Percentiles rank a stretch among this genome's conserved stretches.
phyloP scores from a whole-genome alignment of 805 yeast genomes.

The Ogataea degrootiae region DNA sequence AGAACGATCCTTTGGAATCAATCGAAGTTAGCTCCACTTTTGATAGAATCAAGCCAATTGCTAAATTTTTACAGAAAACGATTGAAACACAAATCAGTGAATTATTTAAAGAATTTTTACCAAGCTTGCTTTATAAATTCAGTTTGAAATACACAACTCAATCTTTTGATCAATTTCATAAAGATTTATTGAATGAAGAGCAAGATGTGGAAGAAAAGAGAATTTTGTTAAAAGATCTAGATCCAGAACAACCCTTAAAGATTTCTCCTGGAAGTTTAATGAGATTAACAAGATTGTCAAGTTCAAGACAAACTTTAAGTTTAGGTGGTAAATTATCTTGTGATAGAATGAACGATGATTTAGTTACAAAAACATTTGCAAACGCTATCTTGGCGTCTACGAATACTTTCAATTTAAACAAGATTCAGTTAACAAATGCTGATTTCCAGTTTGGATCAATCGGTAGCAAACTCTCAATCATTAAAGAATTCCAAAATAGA shows the following conservation, averaged over 20 bases:
- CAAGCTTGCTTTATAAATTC: conserved; percentile 71
- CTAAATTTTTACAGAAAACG: conserved; percentile 75
- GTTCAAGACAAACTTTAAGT: conserved; percentile 78
- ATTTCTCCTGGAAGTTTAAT: conserved; percentile 63
- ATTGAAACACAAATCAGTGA: conserved; percentile 78
- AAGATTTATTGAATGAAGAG: conserved; percentile 29
- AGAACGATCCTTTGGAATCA: conserved; percentile 83
- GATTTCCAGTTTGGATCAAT: conserved; percentile 28
- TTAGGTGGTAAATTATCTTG: conserved; percentile 39
- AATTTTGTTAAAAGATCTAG: conserved; percentile 42
- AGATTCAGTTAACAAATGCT: conserved; percentile 30
- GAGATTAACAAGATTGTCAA: conserved; percentile 60
- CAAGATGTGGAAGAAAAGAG: conserved; percentile 32
- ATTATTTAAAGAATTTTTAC: conserved; percentile 77
- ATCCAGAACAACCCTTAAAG: conserved; percentile 51
- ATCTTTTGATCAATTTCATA: conserved; percentile 33
- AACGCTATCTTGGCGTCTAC: conserved; percentile 25
- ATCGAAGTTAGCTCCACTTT: conserved; percentile 84
- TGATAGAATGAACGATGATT: conserved; percentile 29
- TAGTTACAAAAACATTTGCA: conserved; percentile 30
- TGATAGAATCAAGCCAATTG: conserved; percentile 77
- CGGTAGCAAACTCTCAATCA: conserved; percentile 34
- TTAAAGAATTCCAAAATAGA: conserved; percentile 42
- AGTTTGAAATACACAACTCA: conserved; percentile 58
- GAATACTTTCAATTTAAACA: conserved; percentile 25